Evolutionary conservation across 345 rosid species (phyloP).

Genomic region (Eucalyptus microcorys): DNA sequence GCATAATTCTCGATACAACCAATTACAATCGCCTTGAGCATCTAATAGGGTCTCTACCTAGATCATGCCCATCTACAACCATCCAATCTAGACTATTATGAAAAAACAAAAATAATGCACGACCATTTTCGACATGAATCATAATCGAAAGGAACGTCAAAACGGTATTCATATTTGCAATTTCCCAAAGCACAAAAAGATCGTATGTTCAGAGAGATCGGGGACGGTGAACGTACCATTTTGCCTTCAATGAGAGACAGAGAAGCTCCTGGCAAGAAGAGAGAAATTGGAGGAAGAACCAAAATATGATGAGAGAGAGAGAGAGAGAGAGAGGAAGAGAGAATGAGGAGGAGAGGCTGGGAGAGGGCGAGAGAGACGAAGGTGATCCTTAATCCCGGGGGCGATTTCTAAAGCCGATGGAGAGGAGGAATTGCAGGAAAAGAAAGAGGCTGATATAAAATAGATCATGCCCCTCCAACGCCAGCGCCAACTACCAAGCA

Average conservation of each 20-base stretch:
- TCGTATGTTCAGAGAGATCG: background rate
- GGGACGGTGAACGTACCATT: conserved; percentile 26
- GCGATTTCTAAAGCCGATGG: conserved; percentile 8
- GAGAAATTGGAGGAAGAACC: background rate
- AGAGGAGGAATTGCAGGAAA: conserved; percentile 21
- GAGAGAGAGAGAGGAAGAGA: conserved; percentile 2
- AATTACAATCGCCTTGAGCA: background rate
- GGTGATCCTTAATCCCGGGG: conserved; percentile 45
- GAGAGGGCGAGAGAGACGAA: conserved; percentile 4
- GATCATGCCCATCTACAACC: background rate
- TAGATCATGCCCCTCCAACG: background rate
- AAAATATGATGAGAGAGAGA: background rate
- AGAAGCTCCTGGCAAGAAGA: background rate
- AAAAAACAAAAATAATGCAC: background rate
- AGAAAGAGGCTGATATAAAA: conserved; percentile 1
- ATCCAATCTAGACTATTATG: background rate
- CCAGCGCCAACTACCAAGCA: background rate
- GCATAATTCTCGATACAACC: background rate
- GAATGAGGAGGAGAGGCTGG: conserved; percentile 12
- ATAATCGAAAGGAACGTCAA: background rate
- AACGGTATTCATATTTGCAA: background rate
- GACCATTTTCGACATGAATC: background rate
- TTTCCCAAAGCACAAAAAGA: background rate
- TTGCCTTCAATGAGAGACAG: conserved; percentile 10
- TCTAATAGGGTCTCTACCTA: background rate